Evolutionary conservation across 2,329 filamentous ascomycete species (phyloP).

Genomic region (Penicillium sclerotigenum): DNA sequence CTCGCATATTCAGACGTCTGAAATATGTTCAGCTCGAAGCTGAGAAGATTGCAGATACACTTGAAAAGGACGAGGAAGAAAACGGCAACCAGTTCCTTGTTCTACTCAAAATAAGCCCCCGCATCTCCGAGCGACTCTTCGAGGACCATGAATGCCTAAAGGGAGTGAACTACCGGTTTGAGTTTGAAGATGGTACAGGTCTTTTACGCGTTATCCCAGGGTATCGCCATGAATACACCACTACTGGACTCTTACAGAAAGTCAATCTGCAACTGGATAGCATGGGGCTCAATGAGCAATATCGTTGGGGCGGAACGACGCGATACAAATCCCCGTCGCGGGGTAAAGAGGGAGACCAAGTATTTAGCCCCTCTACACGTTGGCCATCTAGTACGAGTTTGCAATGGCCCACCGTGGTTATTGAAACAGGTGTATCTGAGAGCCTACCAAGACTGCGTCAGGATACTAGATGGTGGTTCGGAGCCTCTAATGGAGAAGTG

Average conservation of each 20-base stretch:
- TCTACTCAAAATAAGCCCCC: not conserved
- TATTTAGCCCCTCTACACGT: not conserved
- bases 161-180: not conserved
- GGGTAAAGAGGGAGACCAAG: too few species aligned
- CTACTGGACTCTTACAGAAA: too few species aligned
- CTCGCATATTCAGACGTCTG: not conserved
- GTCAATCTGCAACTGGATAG: too few species aligned
- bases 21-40: not conserved
- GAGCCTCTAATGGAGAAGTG: not conserved
- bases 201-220: not conserved
- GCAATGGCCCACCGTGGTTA: slow-evolving; percentile 5
- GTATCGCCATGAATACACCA: not conserved
- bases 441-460: not conserved
- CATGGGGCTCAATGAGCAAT: too few species aligned
- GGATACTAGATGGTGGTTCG: slow-evolving; percentile 6
- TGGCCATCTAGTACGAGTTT: not conserved
- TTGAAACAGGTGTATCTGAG: slow-evolving; percentile 7
- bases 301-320: too few species aligned
- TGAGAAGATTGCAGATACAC: not conserved
- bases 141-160: not conserved
- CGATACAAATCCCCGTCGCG: too few species aligned
- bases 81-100: not conserved
- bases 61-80: not conserved
- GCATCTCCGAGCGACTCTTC: not conserved
- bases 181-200: not conserved